These are phyloP conservation scores for Acidiella bohemica DNA, from an alignment of 495 filamentous ascomycete species.

Conservation along the genomic window DNA sequence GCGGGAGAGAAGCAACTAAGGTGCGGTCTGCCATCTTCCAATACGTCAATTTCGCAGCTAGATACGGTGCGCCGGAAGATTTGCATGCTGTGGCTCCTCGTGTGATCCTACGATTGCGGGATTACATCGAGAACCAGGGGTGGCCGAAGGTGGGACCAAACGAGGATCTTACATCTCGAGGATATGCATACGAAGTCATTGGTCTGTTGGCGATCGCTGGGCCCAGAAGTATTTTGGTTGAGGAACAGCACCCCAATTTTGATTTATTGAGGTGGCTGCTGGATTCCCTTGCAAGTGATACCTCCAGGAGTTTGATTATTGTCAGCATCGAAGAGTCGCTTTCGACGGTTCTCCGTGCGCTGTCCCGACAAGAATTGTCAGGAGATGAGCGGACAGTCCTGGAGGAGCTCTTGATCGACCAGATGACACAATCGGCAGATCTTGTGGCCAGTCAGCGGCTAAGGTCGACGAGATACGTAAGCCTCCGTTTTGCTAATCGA, in stretches of 20 bases:
- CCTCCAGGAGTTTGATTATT: slow-evolving; percentile 55
- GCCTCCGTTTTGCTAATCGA: slow-evolving; percentile 82
- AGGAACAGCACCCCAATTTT: slow-evolving; percentile 34
- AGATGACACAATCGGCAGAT: slow-evolving; percentile 23
- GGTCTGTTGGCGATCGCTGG: slow-evolving; percentile 54
- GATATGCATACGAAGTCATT: slow-evolving; percentile 55
- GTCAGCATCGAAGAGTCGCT: slow-evolving; percentile 84
- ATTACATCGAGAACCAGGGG: slow-evolving; percentile 66
- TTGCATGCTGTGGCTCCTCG: slow-evolving; percentile 51
- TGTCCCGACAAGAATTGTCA: slow-evolving; percentile 30
- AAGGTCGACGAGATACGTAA: slow-evolving; percentile 60
- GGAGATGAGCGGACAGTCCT: slow-evolving; percentile 35
- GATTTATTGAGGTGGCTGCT: slow-evolving; percentile 67
- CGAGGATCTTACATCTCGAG: slow-evolving; percentile 26
- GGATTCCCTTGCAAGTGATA: slow-evolving; percentile 64
- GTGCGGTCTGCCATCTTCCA: slow-evolving; percentile 73
- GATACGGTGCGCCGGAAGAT: slow-evolving; percentile 48
- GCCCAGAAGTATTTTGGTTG: slow-evolving; percentile 38
- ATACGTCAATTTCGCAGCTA: slow-evolving; percentile 76
- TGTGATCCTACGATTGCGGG: slow-evolving; percentile 55
- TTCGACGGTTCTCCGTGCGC: slow-evolving; percentile 55
- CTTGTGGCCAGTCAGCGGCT: slow-evolving; percentile 20
- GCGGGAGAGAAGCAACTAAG: slow-evolving; percentile 56
- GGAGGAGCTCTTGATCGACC: slow-evolving; percentile 29
- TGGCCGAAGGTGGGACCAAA: slow-evolving; percentile 52